These are phyloP conservation scores for Calycina herbarum DNA, from an alignment of 2,329 filamentous ascomycete genomes.

Conservation along the genomic window DNA sequence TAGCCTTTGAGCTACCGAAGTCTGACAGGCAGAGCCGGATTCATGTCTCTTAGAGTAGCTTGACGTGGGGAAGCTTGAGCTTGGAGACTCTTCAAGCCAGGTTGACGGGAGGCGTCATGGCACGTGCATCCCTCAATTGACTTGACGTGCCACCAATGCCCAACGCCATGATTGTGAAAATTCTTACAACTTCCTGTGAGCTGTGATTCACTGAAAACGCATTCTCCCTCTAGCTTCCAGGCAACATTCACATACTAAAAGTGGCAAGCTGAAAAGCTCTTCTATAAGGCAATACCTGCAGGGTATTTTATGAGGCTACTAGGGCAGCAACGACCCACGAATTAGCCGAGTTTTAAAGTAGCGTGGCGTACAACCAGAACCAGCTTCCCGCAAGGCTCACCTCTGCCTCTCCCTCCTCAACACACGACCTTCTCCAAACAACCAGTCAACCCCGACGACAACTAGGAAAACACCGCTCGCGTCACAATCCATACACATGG, in stretches of 20 bases:
- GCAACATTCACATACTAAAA: neutral
- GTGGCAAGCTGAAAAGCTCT: neutral
- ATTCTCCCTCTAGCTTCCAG: neutral
- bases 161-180: neutral
- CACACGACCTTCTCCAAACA: neutral
- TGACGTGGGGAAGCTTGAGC: constrained; percentile 3
- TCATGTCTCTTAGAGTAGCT: too few species aligned
- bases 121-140: neutral
- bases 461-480: neutral
- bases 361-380: neutral
- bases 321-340: constrained; percentile 3
- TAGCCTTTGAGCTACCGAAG: too few species aligned
- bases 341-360: constrained; percentile 4
- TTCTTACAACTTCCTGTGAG: neutral
- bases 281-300: neutral
- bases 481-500: constrained; percentile 23
- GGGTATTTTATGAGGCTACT: neutral
- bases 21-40: too few species aligned
- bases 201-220: neutral
- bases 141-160: neutral
- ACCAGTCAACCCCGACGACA: neutral
- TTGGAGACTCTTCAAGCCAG: neutral
- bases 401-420: neutral
- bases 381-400: constrained; percentile 2
- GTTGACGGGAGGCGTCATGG: constrained; percentile 2